A percentile compares a stretch with the other conserved stretches of the same genome.
Evolutionary conservation across 75 land plant genomes (phyloP).

Genomic region (Pinus tabuliformis): DNA sequence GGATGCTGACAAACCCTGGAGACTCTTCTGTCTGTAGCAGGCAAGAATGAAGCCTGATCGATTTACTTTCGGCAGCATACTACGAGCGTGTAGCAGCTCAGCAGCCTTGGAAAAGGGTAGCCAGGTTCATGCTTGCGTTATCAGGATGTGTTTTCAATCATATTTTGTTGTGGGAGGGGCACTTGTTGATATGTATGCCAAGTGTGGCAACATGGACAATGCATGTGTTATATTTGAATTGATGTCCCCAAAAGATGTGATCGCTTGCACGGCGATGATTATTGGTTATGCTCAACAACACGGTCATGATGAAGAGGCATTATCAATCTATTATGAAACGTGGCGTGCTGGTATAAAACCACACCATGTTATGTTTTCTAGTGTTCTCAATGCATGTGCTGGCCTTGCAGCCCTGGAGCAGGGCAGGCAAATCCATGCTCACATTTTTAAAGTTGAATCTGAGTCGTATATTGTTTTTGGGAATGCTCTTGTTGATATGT

Average conservation of each 20-base stretch:
- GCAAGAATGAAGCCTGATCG: background rate
- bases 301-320: background rate
- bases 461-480: conserved; percentile 16
- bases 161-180: conserved; percentile 13
- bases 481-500: conserved; percentile 49
- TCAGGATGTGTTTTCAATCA: conserved; percentile 4
- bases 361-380: conserved; percentile 30
- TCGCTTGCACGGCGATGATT: conserved; percentile 22
- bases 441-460: conserved; percentile 22
- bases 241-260: background rate
- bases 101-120: conserved; percentile 10
- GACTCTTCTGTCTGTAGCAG: conserved; percentile 7
- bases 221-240: background rate
- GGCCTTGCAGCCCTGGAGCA: conserved; percentile 17
- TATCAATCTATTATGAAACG: background rate
- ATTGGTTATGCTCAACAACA: background rate
- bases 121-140: conserved; percentile 12
- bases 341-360: conserved; percentile 6
- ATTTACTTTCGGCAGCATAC: background rate
- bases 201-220: conserved; percentile 8
- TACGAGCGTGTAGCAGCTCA: conserved; percentile 10
- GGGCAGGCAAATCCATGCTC: conserved; percentile 47
- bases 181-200: conserved; percentile 27
- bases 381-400: conserved; percentile 41
- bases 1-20: conserved; percentile 20